Percentiles rank a stretch among this genome's conserved stretches.
phyloP scores from a whole-genome alignment of 805 yeast species.

The Candida pseudoglaebosa region DNA sequence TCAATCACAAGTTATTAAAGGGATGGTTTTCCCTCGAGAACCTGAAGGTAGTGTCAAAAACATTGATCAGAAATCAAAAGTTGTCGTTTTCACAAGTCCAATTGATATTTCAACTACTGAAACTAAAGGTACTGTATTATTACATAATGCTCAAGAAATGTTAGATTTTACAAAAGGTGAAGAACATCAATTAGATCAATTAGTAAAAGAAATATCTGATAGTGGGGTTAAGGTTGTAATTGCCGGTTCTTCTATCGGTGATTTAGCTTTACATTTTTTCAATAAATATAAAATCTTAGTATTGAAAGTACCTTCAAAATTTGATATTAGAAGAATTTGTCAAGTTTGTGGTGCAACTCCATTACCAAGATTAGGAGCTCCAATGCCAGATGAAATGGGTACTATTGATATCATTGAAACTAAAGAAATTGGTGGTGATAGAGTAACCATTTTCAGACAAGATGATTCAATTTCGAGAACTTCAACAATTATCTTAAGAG shows the following conservation, averaged over 20 bases:
- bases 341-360: conserved; percentile 98
- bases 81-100: conserved; percentile 90
- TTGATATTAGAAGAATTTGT: conserved; percentile 88
- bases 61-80: conserved; percentile 61
- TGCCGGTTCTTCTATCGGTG: conserved; percentile 95
- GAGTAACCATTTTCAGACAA: conserved; percentile 92
- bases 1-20: conserved; percentile 78
- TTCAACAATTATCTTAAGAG: conserved; percentile 89
- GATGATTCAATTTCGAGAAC: conserved; percentile 65
- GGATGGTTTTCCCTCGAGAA: conserved; percentile 97
- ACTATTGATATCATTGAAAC: conserved; percentile 82
- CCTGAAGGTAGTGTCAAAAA: conserved; percentile 90
- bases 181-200: conserved; percentile 84
- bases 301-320: conserved; percentile 87
- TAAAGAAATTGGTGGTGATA: conserved; percentile 93
- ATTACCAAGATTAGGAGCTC: conserved; percentile 88
- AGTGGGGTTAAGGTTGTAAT: conserved; percentile 84
- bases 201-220: conserved; percentile 76
- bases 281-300: conserved; percentile 83
- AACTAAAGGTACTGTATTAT: conserved; percentile 93
- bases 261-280: conserved; percentile 86
- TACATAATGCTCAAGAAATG: conserved; percentile 97
- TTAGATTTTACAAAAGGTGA: conserved; percentile 94
- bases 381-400: conserved; percentile 93
- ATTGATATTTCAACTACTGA: conserved; percentile 95